Evolutionary conservation across 2,329 filamentous ascomycete genomes (phyloP), one percentile per base, ranked within the genome.

Genomic region (Helotiales sp.): DNA sequence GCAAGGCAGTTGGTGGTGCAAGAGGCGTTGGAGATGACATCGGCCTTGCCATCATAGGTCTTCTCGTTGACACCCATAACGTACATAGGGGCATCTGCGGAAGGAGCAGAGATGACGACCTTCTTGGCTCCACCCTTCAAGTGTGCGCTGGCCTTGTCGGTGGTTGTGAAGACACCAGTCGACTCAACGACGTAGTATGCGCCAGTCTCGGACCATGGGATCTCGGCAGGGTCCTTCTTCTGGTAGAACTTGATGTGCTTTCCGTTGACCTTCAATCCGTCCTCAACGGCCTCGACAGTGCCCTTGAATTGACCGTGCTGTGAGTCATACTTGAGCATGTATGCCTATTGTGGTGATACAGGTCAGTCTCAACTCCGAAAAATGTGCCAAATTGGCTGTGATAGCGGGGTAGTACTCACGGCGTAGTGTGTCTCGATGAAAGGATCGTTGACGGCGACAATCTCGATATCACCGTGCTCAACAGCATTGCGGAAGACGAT

Each of bases 1-100:
- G 95, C 95, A 80, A 99, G 82, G 88, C 95, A 98, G 91, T 99
- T 99, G 85, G 95, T 98, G 78, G 95, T 99, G 91, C 95, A 98
- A 71, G 95, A 98, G 72, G 95, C 95, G 84, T 99, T 99, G 82
- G 95, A 98, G 82, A 98, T 91, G 77, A 99, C 88, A 72, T 91
- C 82, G 78, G 95, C 85, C 76, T 90, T 90, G 76, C 89, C 87
- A 78, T 90, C 93, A 88, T 98, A 98, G 72, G 79, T 84, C 78
- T 93, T 85, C 81, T 98, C 84, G 86, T 98, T 99, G 83, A 99
- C 95, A 77, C 95, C 95, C 88, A 97, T 96, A 76, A 99, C 95
- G 87, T 96, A 99, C 95, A 99, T 99, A 76, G 93, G 93, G 74
- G 95, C 95, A 82, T 99, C 95, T 69, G 90, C 89, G 64, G 91